Evolutionary conservation across 2,329 filamentous ascomycete genomes (phyloP).

Genomic region (Colletotrichum gigasporum): DNA sequence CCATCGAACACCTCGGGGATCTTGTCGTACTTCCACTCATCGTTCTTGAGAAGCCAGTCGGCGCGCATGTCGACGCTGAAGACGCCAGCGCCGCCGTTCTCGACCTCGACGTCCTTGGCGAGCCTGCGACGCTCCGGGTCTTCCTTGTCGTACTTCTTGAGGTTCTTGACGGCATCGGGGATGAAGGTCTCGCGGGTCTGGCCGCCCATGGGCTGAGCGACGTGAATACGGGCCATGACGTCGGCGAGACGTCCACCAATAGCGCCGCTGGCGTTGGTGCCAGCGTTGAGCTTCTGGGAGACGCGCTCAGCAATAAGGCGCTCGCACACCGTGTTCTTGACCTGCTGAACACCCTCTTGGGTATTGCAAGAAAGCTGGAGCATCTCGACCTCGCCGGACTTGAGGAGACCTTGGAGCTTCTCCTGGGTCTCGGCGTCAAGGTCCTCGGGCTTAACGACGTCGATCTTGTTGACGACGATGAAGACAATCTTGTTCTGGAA

Average conservation of each 20-base stretch:
- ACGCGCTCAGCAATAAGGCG: slow-evolving; percentile 92
- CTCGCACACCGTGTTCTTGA: slow-evolving; percentile 95
- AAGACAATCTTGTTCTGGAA: slow-evolving; percentile 97
- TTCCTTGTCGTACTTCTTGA: slow-evolving; percentile 89
- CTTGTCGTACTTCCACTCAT: slow-evolving; percentile 96
- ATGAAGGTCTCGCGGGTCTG: slow-evolving; percentile 84
- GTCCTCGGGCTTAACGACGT: slow-evolving; percentile 88
- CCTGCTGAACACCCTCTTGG: slow-evolving; percentile 90
- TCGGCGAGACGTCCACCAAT: slow-evolving; percentile 87
- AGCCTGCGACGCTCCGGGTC: slow-evolving; percentile 86
- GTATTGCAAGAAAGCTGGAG: slow-evolving; percentile 95
- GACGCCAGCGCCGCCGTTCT: slow-evolving; percentile 94
- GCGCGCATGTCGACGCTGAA: slow-evolving; percentile 93
- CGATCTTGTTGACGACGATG: slow-evolving; percentile 98
- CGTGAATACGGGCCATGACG: slow-evolving; percentile 93
- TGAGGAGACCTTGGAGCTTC: slow-evolving; percentile 81
- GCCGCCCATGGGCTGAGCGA: slow-evolving; percentile 90
- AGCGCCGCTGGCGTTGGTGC: slow-evolving; percentile 78
- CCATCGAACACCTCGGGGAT: slow-evolving; percentile 94
- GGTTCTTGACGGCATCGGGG: slow-evolving; percentile 81
- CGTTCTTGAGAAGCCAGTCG: slow-evolving; percentile 86
- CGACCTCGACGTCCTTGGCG: slow-evolving; percentile 87
- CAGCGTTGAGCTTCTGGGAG: slow-evolving; percentile 94
- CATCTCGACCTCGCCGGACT: slow-evolving; percentile 90
- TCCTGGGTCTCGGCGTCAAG: slow-evolving; percentile 81